Conservation (phyloP, 257 asterid genomes). For the Striga asiatica region DNA sequence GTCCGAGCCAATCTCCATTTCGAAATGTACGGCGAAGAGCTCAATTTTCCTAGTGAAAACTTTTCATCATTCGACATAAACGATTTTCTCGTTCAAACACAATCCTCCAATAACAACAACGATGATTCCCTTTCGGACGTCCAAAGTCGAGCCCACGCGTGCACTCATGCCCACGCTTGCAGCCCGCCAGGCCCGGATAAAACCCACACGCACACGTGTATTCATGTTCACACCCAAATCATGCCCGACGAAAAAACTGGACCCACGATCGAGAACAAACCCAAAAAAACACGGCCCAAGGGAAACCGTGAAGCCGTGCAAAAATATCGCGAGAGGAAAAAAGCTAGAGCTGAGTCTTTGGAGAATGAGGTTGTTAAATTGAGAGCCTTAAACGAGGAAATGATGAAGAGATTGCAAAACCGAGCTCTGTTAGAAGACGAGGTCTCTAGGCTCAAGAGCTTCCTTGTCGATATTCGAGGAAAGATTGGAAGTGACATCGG, state of each 20-base stretch:
- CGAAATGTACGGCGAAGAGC: conserved; percentile 31
- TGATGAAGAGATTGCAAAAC: conserved; percentile 60
- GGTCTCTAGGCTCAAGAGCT: conserved; percentile 58
- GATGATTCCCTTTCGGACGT: too few species aligned
- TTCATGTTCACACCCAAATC: conserved; percentile 70
- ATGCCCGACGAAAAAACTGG: too few species aligned
- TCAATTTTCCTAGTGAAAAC: conserved; percentile 22
- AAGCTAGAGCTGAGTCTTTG: conserved; percentile 58
- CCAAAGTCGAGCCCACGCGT: conserved; percentile 34
- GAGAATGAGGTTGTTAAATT: conserved; percentile 61
- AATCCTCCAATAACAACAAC: conserved; percentile 17
- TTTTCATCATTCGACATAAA: conserved; percentile 29
- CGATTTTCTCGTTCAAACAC: conserved; percentile 30
- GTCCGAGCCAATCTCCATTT: not conserved
- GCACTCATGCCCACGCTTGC: conserved; percentile 77
- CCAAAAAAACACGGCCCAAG: conserved; percentile 50
- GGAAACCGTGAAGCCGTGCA: conserved; percentile 83
- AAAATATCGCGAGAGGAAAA: conserved; percentile 62
- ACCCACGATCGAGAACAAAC: too few species aligned
- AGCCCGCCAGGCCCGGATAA: conserved; percentile 64
- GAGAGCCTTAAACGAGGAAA: conserved; percentile 61
- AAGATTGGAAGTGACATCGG: conserved; percentile 80
- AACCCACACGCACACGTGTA: conserved; percentile 54
- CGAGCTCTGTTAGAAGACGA: conserved; percentile 69
- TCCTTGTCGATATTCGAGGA: conserved; percentile 72